Evolutionary conservation across 2,329 filamentous ascomycete species (phyloP).

Genomic region (Magnaporthiopsis rhizophila): DNA sequence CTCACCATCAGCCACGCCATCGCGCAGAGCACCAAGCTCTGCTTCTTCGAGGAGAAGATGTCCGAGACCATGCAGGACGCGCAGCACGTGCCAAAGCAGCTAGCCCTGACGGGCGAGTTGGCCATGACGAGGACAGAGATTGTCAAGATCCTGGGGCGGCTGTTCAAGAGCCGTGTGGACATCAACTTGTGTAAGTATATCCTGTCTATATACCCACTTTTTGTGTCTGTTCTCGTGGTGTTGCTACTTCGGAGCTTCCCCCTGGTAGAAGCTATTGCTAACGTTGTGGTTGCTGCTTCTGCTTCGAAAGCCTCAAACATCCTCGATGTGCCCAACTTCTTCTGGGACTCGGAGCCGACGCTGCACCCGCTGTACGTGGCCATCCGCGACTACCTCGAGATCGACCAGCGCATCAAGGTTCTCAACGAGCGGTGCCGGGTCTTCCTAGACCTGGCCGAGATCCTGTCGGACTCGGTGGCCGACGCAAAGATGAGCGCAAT

Average conservation of each 20-base stretch:
- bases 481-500: conserved; percentile 94
- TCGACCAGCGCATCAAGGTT: conserved; percentile 90
- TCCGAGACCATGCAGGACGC: conserved; percentile 87
- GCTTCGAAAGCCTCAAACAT: conserved; percentile 71
- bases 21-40: conserved; percentile 92
- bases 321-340: conserved; percentile 92
- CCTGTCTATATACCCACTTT: no score
- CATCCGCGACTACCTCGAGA: conserved; percentile 94
- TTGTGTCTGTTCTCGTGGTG: neutral
- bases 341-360: conserved; percentile 96
- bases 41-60: conserved; percentile 95
- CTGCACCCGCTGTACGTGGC: conserved; percentile 90
- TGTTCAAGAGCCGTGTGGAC: conserved; percentile 92
- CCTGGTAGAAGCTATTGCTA: neutral
- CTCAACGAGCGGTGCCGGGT: conserved; percentile 95
- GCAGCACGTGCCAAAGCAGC: conserved; percentile 80
- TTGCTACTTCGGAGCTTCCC: neutral
- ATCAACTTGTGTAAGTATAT: conserved; percentile 82
- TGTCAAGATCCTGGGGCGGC: conserved; percentile 77
- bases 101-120: conserved; percentile 82
- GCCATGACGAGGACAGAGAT: conserved; percentile 91
- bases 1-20: conserved; percentile 96
- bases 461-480: conserved; percentile 83
- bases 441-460: conserved; percentile 93
- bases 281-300: conserved; percentile 10